A percentile compares a stretch with the other conserved stretches of the same genome.
Evolutionary conservation across 164 flowering plant species (phyloP).

Genomic region (Nelumbo lutea): DNA sequence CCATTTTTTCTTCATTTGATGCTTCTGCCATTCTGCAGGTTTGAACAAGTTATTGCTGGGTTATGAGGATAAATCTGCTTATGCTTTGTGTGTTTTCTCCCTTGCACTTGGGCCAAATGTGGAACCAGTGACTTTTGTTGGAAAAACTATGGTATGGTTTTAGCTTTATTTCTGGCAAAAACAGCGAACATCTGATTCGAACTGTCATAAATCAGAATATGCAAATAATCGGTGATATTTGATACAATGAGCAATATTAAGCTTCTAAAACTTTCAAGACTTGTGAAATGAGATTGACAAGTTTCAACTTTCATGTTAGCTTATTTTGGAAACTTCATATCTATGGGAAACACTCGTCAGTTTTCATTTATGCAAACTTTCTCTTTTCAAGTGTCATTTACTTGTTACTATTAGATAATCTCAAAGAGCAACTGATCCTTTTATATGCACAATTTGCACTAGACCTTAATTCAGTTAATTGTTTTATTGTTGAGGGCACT

Average conservation of each 20-base stretch:
- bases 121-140: slow-evolving; percentile 82
- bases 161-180: neutral
- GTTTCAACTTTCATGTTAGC: no score
- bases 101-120: slow-evolving; percentile 76
- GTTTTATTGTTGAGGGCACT: no score
- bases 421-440: no score
- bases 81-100: slow-evolving; percentile 85
- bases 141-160: slow-evolving; percentile 67
- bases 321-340: no score
- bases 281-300: neutral
- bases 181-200: neutral
- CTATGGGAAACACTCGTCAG: no score
- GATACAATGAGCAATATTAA: neutral
- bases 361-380: no score
- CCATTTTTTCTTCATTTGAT: neutral
- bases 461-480: no score
- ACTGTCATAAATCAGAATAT: neutral
- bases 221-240: neutral
- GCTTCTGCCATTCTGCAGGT: slow-evolving; percentile 37
- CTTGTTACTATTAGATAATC: no score
- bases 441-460: no score
- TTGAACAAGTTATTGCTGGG: slow-evolving; percentile 85
- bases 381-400: no score
- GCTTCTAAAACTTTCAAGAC: neutral
- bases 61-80: slow-evolving; percentile 95